Evolutionary conservation across 2,329 filamentous ascomycete species (phyloP).

Genomic region (Aureobasidium mangrovei): DNA sequence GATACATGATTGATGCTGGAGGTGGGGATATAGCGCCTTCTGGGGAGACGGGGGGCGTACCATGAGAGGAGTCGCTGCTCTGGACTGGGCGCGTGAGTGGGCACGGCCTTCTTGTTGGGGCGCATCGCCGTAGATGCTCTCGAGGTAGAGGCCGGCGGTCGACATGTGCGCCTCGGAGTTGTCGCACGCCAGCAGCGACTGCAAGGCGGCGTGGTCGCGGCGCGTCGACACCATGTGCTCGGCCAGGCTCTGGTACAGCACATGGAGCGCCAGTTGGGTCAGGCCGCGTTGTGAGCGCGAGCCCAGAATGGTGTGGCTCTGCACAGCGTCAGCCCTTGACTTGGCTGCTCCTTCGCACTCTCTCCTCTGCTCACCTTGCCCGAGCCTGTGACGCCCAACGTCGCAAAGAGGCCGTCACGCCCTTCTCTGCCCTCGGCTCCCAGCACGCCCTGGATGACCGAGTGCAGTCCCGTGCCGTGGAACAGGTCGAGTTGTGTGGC

Average conservation of each 20-base stretch:
- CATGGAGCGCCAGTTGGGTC: slow-evolving; percentile 83
- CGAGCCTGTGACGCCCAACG: slow-evolving; percentile 86
- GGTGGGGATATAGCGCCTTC: slow-evolving; percentile 2
- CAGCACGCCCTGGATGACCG: slow-evolving; percentile 73
- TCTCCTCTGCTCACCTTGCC: slow-evolving; percentile 61
- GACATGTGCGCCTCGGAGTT: slow-evolving; percentile 71
- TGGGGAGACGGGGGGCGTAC: slow-evolving; percentile 22
- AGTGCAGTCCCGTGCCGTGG: slow-evolving; percentile 63
- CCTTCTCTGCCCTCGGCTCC: slow-evolving; percentile 64
- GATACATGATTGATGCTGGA: slow-evolving; percentile 5
- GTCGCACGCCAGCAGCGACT: slow-evolving; percentile 68
- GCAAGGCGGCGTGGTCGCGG: slow-evolving; percentile 52
- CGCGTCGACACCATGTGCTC: slow-evolving; percentile 57
- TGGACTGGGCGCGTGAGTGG: slow-evolving; percentile 26
- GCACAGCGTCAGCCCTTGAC: slow-evolving; percentile 11
- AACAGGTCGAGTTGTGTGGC: slow-evolving; percentile 82
- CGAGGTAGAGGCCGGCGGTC: slow-evolving; percentile 67
- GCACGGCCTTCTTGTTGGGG: slow-evolving; percentile 39
- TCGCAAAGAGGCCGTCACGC: slow-evolving; percentile 82
- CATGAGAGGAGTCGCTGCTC: slow-evolving; percentile 38
- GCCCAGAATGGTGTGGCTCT: slow-evolving; percentile 95
- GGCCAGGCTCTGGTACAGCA: slow-evolving; percentile 75
- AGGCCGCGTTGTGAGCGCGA: slow-evolving; percentile 78
- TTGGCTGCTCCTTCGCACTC: background rate
- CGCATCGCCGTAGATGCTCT: slow-evolving; percentile 66